Evolutionary conservation across 192 early-diverging fungal genomes (phyloP).

Genomic region (Backusella mclennaniae): DNA sequence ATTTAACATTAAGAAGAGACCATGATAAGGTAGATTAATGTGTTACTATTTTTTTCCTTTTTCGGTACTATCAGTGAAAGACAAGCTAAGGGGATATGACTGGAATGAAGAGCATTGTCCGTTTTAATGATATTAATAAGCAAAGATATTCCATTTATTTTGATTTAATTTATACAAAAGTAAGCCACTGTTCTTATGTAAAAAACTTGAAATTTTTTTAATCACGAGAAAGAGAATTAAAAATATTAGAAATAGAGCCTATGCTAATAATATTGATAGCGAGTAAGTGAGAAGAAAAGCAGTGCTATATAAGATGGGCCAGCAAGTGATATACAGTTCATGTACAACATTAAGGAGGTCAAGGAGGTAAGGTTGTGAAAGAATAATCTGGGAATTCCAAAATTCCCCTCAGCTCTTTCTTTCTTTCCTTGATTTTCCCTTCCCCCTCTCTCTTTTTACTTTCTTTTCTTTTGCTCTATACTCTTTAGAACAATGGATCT

Average conservation of each 20-base stretch:
- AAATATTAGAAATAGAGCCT: not conserved
- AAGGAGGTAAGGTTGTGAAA: not conserved
- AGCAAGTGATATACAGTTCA: not conserved
- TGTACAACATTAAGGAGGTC: not conserved
- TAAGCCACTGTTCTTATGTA: not conserved
- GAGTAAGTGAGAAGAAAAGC: not conserved
- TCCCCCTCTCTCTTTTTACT: not conserved
- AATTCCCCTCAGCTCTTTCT: not conserved
- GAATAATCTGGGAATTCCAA: constrained; percentile 8
- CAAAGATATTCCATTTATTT: not conserved
- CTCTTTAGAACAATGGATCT: not conserved
- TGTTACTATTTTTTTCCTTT: not conserved
- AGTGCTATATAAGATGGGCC: not conserved
- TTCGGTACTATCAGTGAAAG: not conserved
- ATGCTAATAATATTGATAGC: not conserved
- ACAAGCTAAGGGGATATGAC: not conserved
- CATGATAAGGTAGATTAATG: not conserved
- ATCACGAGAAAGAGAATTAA: not conserved
- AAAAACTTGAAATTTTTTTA: not conserved
- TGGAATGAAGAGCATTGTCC: not conserved
- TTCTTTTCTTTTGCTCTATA: not conserved
- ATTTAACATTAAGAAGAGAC: too few species aligned
- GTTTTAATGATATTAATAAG: not conserved
- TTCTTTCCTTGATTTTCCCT: not conserved
- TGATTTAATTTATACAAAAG: not conserved